Base-by-base conservation (phyloP, 2,329 filamentous ascomycete species). In the Fusarium sp. region DNA sequence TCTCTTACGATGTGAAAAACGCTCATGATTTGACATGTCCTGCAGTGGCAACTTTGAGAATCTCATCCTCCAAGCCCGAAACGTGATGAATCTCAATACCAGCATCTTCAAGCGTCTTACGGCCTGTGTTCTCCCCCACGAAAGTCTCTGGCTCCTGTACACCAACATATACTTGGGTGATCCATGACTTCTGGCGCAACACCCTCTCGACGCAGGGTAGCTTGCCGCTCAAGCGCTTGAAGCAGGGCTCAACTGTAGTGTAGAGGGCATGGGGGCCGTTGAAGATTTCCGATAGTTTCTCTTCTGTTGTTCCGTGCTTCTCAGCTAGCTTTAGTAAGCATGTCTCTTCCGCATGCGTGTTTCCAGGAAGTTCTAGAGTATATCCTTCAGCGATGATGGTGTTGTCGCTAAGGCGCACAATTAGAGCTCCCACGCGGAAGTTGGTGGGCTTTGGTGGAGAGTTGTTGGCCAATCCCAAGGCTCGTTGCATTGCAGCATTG, bases 281-380 rank as follows among this genome's bases (percentile, higher is more conserved):
- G 33, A 80, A 76, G 18, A 69, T 61, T n/a, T 68, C 58, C 1
- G 86, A 80, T 6, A 93, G 83, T 1, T 79, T 76, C 51, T 87
- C 85, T 67, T 91, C 89, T 0, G 83, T 59, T 0, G 84, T 80
- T 4, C 75, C 74, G 55, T 86, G 76, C 65, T 81, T 72, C 46
- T 80, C 73, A 3, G 87, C 82, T 15, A 90, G 85, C 77, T 99
- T 98, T 47, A 90, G 80, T 57, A 99, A 85, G 75, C 93, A 97
- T 78, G 91, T 95, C 80, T 99, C 94, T 77, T 99, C 96, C 5
- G 96, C 96, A 76, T 99, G 96, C 0, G 96, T 98, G 80, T 99
- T 99, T 40, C 95, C 96, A 0, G 89, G 85, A 6, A 94, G 88
- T 79, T 99, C 95, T 59, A 97, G 85, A 0, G 96, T 97, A 81